Percentiles rank a stretch among this genome's conserved stretches.
Evolutionary conservation across 2,329 filamentous ascomycete genomes (phyloP).

Genomic region (Epichloe bromicola): DNA sequence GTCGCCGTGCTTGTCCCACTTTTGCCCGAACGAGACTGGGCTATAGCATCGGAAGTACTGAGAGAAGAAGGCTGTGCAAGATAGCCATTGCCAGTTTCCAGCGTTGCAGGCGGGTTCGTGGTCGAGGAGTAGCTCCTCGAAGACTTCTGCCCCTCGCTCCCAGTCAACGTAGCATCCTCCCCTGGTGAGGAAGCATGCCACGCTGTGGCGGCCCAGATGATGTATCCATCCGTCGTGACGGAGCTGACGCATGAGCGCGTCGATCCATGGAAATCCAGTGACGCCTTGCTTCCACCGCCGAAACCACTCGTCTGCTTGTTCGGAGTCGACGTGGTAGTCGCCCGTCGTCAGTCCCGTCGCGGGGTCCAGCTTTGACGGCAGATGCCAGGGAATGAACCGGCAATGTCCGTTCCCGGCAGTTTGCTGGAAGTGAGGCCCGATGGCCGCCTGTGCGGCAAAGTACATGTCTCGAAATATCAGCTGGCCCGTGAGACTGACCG

Average conservation of each 20-base stretch:
- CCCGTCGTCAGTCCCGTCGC: conserved; percentile 37
- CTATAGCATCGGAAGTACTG: conserved; percentile 61
- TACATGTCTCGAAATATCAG: conserved; percentile 75
- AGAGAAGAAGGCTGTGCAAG: conserved; percentile 61
- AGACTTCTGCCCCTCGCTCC: conserved; percentile 68
- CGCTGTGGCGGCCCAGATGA: conserved; percentile 63
- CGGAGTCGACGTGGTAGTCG: conserved; percentile 49
- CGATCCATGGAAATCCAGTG: conserved; percentile 72
- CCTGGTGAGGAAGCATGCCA: conserved; percentile 69
- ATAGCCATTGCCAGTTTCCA: conserved; percentile 70
- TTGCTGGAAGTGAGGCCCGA: conserved; percentile 52
- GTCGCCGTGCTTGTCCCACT: conserved; percentile 57
- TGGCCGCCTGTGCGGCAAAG: conserved; percentile 59
- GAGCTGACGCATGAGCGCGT: conserved; percentile 67
- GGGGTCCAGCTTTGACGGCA: conserved; percentile 45
- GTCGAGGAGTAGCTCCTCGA: conserved; percentile 63
- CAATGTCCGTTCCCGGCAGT: conserved; percentile 52
- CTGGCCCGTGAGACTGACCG: conserved; percentile 59
- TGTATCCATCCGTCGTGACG: conserved; percentile 65
- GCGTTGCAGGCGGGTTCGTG: conserved; percentile 62
- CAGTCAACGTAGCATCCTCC: conserved; percentile 69
- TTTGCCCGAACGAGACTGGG: conserved; percentile 59
- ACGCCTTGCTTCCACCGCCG: conserved; percentile 53
- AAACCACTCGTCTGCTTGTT: conserved; percentile 52
- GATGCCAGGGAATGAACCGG: conserved; percentile 69